phyloP scores from a whole-genome alignment of 164 flowering plant species.

The Cinnamomum micranthum region DNA sequence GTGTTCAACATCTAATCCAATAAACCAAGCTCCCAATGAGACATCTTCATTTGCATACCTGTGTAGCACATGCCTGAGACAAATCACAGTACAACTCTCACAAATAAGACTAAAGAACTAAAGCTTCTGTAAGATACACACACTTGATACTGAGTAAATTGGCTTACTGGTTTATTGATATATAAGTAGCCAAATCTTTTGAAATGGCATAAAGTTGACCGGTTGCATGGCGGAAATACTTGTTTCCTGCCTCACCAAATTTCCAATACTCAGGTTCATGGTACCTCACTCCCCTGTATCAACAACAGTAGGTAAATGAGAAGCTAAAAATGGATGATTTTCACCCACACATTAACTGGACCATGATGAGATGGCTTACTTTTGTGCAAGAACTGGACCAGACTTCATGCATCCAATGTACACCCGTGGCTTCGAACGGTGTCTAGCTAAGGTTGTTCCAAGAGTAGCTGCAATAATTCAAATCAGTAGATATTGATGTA shows the following conservation, averaged over 20 bases:
- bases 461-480: slow-evolving; percentile 62
- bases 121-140: not conserved
- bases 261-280: slow-evolving; percentile 98
- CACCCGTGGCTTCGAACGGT: slow-evolving; percentile 67
- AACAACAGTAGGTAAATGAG: slow-evolving; percentile 4
- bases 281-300: slow-evolving; percentile 82
- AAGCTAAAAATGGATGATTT: not conserved
- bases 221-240: slow-evolving; percentile 96
- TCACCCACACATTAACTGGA: not conserved
- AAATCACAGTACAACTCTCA: slow-evolving; percentile 1
- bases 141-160: not conserved
- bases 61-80: slow-evolving; percentile 77
- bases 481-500: slow-evolving; percentile 3
- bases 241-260: slow-evolving; percentile 94
- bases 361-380: slow-evolving; percentile 42
- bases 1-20: slow-evolving; percentile 90
- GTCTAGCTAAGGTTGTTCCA: slow-evolving; percentile 68
- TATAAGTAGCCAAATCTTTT: slow-evolving; percentile 76
- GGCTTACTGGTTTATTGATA: slow-evolving; percentile 81
- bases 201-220: slow-evolving; percentile 94
- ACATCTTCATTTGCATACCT: slow-evolving; percentile 92
- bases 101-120: not conserved
- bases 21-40: slow-evolving; percentile 92
- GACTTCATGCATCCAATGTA: slow-evolving; percentile 99
- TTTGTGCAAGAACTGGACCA: slow-evolving; percentile 91